phyloP scores from a whole-genome alignment of 129 eudicot genomes.

The Helianthus tuberosus region DNA sequence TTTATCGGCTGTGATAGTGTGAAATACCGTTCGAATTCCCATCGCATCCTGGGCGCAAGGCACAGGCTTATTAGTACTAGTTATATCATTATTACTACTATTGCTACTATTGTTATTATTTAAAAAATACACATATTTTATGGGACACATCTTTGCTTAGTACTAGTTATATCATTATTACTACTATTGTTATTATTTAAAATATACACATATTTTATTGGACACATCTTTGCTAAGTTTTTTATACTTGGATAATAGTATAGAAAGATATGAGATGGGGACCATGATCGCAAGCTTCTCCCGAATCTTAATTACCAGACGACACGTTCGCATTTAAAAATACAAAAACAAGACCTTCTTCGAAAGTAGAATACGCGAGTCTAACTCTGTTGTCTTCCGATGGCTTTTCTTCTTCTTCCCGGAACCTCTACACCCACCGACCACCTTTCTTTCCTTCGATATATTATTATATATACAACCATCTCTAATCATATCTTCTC shows the following conservation, averaged over 20 bases:
- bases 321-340: neutral
- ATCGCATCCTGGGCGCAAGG: too few species aligned
- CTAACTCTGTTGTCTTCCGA: conserved; percentile 24
- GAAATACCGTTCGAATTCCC: too few species aligned
- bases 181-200: too few species aligned
- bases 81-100: too few species aligned
- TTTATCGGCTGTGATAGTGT: too few species aligned
- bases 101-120: too few species aligned
- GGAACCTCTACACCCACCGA: conserved; percentile 28
- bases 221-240: neutral
- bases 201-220: too few species aligned
- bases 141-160: too few species aligned
- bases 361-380: conserved; percentile 25
- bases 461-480: conserved; percentile 8
- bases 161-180: too few species aligned
- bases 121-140: too few species aligned
- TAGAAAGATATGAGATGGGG: neutral
- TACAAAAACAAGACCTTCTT: conserved; percentile 10
- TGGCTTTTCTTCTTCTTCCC: conserved; percentile 35
- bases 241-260: neutral
- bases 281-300: neutral
- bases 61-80: too few species aligned
- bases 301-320: neutral
- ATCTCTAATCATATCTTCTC: neutral
- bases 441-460: neutral